Evolutionary conservation across 2,329 filamentous ascomycete species (phyloP).

Genomic region (Monilinia fructicola): DNA sequence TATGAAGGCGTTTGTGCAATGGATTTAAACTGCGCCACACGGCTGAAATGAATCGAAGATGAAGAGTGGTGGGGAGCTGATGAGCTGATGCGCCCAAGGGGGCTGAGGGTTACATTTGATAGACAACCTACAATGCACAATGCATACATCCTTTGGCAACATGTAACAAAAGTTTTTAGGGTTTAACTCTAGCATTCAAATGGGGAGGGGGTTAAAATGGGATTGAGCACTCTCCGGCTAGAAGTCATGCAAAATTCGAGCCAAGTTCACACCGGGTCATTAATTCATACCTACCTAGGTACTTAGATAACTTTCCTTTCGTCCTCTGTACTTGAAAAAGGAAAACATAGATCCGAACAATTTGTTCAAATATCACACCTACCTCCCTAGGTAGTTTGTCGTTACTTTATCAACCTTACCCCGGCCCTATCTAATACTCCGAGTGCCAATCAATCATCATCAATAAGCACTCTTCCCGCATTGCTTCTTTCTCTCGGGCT

Average conservation of each 20-base stretch:
- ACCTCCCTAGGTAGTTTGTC: too few relatives aligned
- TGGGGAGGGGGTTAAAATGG: constrained; percentile 15
- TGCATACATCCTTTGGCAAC: not conserved
- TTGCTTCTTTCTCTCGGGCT: too few relatives aligned
- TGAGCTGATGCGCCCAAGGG: not conserved
- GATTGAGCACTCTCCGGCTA: constrained; percentile 14
- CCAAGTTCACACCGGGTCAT: constrained; percentile 3
- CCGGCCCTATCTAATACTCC: too few relatives aligned
- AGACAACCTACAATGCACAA: constrained; percentile 12
- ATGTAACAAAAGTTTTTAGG: constrained; percentile 12
- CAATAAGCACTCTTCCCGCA: too few relatives aligned
- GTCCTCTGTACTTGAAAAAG: too few relatives aligned
- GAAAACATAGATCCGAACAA: too few relatives aligned
- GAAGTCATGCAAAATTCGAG: not conserved
- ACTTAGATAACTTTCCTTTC: too few relatives aligned
- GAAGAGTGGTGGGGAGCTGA: not conserved
- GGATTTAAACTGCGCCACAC: constrained; percentile 70
- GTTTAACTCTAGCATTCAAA: constrained; percentile 14
- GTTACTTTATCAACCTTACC: too few relatives aligned
- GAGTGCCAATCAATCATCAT: too few relatives aligned
- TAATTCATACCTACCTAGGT: not conserved
- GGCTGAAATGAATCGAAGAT: constrained; percentile 34
- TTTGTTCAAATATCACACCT: too few relatives aligned
- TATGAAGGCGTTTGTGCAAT: constrained; percentile 90
- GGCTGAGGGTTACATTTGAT: constrained; percentile 3